phyloP scores from a whole-genome alignment of 2,329 filamentous ascomycete species.

The Fusarium sp. region DNA sequence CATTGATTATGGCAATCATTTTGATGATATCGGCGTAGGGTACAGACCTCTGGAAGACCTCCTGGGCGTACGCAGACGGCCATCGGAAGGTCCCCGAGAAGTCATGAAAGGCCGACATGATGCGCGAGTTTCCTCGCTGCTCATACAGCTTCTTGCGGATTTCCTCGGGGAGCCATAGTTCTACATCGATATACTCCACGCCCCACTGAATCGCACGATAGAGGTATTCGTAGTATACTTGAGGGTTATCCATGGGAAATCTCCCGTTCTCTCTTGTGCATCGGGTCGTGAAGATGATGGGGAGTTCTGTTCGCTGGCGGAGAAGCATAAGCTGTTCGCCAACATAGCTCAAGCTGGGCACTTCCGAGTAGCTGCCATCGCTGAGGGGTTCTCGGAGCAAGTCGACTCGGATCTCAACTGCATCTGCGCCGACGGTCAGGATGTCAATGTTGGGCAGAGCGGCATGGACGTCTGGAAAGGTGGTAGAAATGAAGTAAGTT shows the following conservation, averaged over 20 bases:
- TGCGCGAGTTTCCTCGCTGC: slow-evolving; percentile 78
- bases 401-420: slow-evolving; percentile 85
- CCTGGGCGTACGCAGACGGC: slow-evolving; percentile 76
- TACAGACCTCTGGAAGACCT: slow-evolving; percentile 75
- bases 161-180: slow-evolving; percentile 83
- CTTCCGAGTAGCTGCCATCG: slow-evolving; percentile 67
- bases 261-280: slow-evolving; percentile 84
- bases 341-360: slow-evolving; percentile 84
- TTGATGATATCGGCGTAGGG: slow-evolving; percentile 87
- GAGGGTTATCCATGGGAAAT: slow-evolving; percentile 83
- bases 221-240: slow-evolving; percentile 80
- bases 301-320: slow-evolving; percentile 83
- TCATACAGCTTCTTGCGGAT: slow-evolving; percentile 74
- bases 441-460: slow-evolving; percentile 88
- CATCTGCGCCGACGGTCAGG: slow-evolving; percentile 84
- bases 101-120: slow-evolving; percentile 93
- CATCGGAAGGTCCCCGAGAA: slow-evolving; percentile 86
- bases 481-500: slow-evolving; percentile 87
- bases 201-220: slow-evolving; percentile 88
- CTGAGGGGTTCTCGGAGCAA: slow-evolving; percentile 75
- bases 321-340: slow-evolving; percentile 87
- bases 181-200: slow-evolving; percentile 88
- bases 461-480: slow-evolving; percentile 84
- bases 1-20: slow-evolving; percentile 86
- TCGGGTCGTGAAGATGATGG: slow-evolving; percentile 89